Base-by-base conservation (phyloP, 1,139 yeast genomes). In the Casaregolazyma suthepensis region DNA sequence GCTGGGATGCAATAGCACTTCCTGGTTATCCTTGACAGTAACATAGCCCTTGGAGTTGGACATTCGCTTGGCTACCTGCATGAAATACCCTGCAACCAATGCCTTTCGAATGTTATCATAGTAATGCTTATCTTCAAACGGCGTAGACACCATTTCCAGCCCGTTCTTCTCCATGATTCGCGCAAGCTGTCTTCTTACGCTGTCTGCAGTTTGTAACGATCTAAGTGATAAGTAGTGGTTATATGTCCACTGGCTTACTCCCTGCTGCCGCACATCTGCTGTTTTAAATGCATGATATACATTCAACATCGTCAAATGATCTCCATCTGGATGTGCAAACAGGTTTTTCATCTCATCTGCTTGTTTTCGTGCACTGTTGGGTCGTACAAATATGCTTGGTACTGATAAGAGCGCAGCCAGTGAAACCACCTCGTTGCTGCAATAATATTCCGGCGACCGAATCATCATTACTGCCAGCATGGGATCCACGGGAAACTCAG, bases 261-360 rank as follows among this genome's bases (percentile, higher is more conserved):
- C 64, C 52, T 75, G 71, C 50, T 75, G 75, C 55, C 75, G 74
- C 1, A 90, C 88, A 60, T 86, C 89, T 17, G 70, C 71, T 5
- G 83, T 77, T 59, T 83, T 78, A 73, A 87, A 94, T 17, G 86
- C 96, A 61, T 89, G 87, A 68, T 79, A 94, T 1, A 90, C 98
- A 66, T 91, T 91, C 58, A 93, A 75, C 63, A 93, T 71, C 0
- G 99, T 90, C 61, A 94, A 76, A 70, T 93, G 99, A 71, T 93
- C 99, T 56, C 99, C 97, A 61, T 88, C 95, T 17, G 93, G 87
- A 65, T 93, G 96, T 1, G 96, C 94, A 74, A 94, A 94, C 50
- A 80, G 73, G 73, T 82, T 79, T 72, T 91, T 91, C 65, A 88
- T 85, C 65, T 90, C 96, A 71, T 93, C 99, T 1, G 99, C 97